Evolutionary conservation across 2,329 filamentous ascomycete species (phyloP).

Genomic region (Thermothelomyces thermophilus): DNA sequence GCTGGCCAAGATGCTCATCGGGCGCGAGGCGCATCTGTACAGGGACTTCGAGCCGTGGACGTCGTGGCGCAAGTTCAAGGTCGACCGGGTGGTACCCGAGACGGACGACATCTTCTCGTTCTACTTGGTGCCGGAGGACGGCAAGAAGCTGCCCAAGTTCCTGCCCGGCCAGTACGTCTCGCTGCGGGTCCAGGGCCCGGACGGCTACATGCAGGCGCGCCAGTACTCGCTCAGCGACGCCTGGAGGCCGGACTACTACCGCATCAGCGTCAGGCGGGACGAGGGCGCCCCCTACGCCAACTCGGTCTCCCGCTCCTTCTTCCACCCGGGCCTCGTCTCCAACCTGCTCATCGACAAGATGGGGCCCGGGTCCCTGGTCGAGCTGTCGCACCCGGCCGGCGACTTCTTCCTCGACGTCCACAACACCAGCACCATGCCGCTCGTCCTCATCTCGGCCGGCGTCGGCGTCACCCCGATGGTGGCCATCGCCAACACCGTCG

Average conservation of each 20-base stretch:
- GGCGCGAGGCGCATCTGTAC: constrained; percentile 58
- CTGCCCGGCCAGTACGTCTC: constrained; percentile 68
- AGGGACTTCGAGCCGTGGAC: constrained; percentile 55
- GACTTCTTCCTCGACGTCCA: constrained; percentile 51
- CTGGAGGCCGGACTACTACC: constrained; percentile 55
- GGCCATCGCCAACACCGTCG: constrained; percentile 52
- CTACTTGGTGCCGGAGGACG: constrained; percentile 59
- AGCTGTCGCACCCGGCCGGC: constrained; percentile 60
- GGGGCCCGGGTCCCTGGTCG: constrained; percentile 53
- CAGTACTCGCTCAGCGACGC: constrained; percentile 69
- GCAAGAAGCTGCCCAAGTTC: constrained; percentile 53
- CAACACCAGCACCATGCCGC: constrained; percentile 36
- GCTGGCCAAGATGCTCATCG: constrained; percentile 66
- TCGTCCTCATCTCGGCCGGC: constrained; percentile 57
- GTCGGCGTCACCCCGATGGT: constrained; percentile 55
- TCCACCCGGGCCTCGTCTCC: constrained; percentile 59
- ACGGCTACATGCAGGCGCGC: constrained; percentile 55
- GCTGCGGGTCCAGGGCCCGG: constrained; percentile 51
- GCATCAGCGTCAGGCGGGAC: constrained; percentile 66
- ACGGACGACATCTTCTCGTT: constrained; percentile 64
- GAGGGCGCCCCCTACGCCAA: constrained; percentile 41
- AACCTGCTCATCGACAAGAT: constrained; percentile 61
- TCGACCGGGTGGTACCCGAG: constrained; percentile 59
- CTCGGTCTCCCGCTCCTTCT: constrained; percentile 38
- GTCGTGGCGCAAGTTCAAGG: constrained; percentile 60